Evolutionary conservation across 768 basidiomycete species (phyloP).

Genomic region (Boletellus sp.): DNA sequence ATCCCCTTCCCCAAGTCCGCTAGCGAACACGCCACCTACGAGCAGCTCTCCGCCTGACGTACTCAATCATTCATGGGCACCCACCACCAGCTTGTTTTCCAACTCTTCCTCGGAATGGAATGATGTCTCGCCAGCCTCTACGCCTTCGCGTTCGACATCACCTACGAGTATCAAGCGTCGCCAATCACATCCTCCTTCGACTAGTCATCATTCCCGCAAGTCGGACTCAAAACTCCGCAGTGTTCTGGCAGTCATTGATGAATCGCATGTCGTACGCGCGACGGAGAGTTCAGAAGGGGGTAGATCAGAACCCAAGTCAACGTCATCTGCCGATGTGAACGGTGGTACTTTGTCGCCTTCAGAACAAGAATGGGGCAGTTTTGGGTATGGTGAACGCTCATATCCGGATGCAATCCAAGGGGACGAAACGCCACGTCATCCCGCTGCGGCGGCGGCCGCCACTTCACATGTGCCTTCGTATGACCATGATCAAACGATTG

Average conservation of each 20-base stretch:
- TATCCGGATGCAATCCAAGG: conserved; percentile 31
- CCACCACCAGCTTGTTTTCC: conserved; percentile 45
- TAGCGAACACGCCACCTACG: conserved; percentile 41
- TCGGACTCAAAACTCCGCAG: conserved; percentile 66
- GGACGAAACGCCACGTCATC: conserved; percentile 47
- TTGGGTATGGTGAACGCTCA: conserved; percentile 39
- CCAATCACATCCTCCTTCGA: conserved; percentile 48
- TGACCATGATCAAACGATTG: conserved; percentile 21
- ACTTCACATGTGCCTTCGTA: conserved; percentile 22
- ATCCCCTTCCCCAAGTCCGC: conserved; percentile 61
- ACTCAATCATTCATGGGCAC: conserved; percentile 48
- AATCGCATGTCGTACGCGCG: conserved; percentile 41
- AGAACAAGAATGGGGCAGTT: conserved; percentile 36
- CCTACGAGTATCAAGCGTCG: conserved; percentile 43
- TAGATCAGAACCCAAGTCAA: conserved; percentile 20
- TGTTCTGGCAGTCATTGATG: conserved; percentile 71
- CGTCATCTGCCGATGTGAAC: conserved; percentile 30
- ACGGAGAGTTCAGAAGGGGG: conserved; percentile 19
- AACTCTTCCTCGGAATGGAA: conserved; percentile 58
- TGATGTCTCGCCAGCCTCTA: conserved; percentile 36
- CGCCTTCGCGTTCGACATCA: conserved; percentile 50
- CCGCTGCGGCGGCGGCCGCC: conserved; percentile 25
- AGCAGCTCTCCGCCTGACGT: conserved; percentile 35
- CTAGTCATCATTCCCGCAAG: conserved; percentile 44
- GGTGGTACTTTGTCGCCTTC: conserved; percentile 18